Conservation (phyloP, 2,329 filamentous ascomycete genomes). For the Fusarium sterilihyphosum region DNA sequence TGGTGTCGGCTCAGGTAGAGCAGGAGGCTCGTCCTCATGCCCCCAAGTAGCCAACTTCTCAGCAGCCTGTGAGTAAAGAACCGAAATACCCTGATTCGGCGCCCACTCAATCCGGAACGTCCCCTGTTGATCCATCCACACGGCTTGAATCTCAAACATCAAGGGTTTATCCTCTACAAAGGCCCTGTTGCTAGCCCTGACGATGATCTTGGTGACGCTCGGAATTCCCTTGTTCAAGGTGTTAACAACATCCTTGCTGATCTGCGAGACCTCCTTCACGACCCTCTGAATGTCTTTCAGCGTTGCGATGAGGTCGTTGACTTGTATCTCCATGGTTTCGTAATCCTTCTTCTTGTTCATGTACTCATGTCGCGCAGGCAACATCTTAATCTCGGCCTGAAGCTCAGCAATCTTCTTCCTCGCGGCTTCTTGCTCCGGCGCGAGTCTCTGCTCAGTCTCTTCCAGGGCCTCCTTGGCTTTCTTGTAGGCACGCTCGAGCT, state of each 20-base stretch:
- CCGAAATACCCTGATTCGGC: background rate
- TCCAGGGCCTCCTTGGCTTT: background rate
- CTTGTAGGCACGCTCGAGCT: background rate
- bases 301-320: background rate
- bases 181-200: background rate
- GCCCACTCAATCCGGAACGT: background rate
- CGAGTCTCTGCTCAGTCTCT: background rate
- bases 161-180: background rate
- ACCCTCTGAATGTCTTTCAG: background rate
- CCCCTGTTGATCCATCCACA: background rate
- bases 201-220: background rate
- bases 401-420: background rate
- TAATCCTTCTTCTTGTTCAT: background rate
- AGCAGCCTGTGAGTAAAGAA: background rate
- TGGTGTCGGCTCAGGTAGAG: background rate
- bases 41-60: background rate
- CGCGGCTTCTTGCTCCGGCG: background rate
- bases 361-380: background rate
- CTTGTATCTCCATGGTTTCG: background rate
- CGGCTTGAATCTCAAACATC: background rate
- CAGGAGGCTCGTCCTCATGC: background rate
- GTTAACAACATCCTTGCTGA: background rate
- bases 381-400: background rate
- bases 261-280: background rate
- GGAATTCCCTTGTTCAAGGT: background rate